Percentiles rank a stretch among this genome's conserved stretches.
phyloP scores from a whole-genome alignment of 306 rosid genomes.

The Gynostemma pentaphyllum region DNA sequence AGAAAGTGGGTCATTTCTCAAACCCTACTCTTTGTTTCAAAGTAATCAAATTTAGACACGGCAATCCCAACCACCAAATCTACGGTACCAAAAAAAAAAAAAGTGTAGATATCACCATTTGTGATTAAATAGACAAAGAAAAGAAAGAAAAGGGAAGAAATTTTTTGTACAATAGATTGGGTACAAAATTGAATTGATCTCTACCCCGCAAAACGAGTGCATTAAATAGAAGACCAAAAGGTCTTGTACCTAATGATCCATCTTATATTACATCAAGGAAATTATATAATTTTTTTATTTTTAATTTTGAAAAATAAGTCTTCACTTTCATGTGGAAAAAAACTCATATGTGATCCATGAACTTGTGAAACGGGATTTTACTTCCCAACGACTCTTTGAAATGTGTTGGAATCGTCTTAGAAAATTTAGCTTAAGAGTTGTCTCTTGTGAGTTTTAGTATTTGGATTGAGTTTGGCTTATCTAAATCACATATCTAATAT shows the following conservation, averaged over 20 bases:
- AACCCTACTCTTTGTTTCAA: background rate
- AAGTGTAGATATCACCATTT: too few relatives aligned
- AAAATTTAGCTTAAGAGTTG: too few relatives aligned
- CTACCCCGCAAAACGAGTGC: conserved; percentile 2
- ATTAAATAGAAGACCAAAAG: background rate
- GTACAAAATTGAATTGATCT: background rate
- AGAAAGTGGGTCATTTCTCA: background rate
- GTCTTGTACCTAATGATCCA: background rate
- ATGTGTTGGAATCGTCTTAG: too few relatives aligned
- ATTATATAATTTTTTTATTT: background rate
- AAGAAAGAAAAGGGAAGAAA: too few relatives aligned
- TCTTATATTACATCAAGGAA: background rate
- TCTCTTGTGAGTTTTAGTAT: too few relatives aligned
- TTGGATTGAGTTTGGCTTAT: too few relatives aligned
- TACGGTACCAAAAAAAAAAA: background rate
- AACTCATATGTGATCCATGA: too few relatives aligned
- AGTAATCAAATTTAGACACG: conserved; percentile 5
- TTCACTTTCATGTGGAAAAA: too few relatives aligned
- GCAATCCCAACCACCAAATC: conserved; percentile 11
- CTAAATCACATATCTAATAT: too few relatives aligned
- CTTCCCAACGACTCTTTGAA: too few relatives aligned
- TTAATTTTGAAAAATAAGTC: background rate
- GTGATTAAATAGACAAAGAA: too few relatives aligned
- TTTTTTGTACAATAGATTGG: background rate
- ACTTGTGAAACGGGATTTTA: too few relatives aligned